phyloP scores from a whole-genome alignment of 2,329 filamentous ascomycete genomes.

The Thermoascus crustaceus region DNA sequence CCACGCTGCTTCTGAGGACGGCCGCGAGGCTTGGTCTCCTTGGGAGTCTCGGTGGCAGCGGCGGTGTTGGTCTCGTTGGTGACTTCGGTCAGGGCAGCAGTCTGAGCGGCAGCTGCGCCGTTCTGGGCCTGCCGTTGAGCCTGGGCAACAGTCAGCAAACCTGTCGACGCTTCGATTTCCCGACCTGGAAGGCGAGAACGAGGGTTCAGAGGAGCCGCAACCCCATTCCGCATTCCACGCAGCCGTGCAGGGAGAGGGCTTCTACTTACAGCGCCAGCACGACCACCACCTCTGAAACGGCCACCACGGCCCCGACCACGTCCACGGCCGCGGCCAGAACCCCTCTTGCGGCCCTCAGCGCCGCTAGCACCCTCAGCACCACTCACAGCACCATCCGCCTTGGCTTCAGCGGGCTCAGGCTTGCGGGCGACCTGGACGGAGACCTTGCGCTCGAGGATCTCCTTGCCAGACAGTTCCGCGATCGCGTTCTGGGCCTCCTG shows the following conservation, averaged over 20 bases:
- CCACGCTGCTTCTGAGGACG: slow-evolving; percentile 73
- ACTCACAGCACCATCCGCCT: slow-evolving; percentile 61
- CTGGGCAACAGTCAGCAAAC: background rate
- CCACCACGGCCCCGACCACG: slow-evolving; percentile 57
- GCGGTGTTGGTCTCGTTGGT: slow-evolving; percentile 44
- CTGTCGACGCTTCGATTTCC: background rate
- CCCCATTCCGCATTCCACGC: too few species aligned
- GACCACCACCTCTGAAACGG: slow-evolving; percentile 59
- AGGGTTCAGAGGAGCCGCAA: too few species aligned
- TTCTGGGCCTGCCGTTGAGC: slow-evolving; percentile 14
- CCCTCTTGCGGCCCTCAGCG: slow-evolving; percentile 55
- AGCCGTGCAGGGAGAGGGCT: too few species aligned
- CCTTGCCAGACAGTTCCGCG: slow-evolving; percentile 88
- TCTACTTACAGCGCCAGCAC: slow-evolving; percentile 58
- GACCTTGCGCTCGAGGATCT: slow-evolving; percentile 97
- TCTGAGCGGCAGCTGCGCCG: slow-evolving; percentile 27
- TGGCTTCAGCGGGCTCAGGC: slow-evolving; percentile 77
- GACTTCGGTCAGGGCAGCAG: slow-evolving; percentile 53
- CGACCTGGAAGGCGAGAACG: too few species aligned
- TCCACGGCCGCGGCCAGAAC: slow-evolving; percentile 51
- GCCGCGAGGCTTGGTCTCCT: slow-evolving; percentile 37
- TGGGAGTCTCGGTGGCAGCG: slow-evolving; percentile 19
- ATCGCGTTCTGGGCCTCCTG: slow-evolving; percentile 94
- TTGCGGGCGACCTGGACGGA: slow-evolving; percentile 98
- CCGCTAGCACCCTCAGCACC: slow-evolving; percentile 64